phyloP scores from a whole-genome alignment of 1,284 basidiomycete species.

The Fomes fomentarius region DNA sequence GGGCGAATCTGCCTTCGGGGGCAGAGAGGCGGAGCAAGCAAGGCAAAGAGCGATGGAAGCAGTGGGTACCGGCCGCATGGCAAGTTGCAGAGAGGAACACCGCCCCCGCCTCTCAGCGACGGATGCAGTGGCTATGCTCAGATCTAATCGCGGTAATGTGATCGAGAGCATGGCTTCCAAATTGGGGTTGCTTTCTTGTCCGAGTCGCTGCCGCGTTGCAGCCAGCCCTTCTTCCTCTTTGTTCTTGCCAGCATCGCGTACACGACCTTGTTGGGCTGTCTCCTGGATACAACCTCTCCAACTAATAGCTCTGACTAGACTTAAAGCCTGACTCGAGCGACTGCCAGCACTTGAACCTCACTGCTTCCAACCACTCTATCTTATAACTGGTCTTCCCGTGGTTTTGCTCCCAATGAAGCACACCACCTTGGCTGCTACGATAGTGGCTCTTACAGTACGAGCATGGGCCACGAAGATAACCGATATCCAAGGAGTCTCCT shows the following conservation, averaged over 20 bases:
- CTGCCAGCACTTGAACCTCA: too few relatives aligned
- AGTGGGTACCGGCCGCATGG: constrained; percentile 8
- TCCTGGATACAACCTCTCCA: neutral
- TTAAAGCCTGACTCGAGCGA: neutral
- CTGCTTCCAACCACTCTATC: too few relatives aligned
- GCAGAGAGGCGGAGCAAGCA: constrained; percentile 65
- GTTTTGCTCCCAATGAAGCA: neutral
- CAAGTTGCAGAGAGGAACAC: neutral
- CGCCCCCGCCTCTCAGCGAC: neutral
- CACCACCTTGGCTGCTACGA: neutral
- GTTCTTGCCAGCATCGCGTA: neutral
- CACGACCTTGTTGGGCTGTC: neutral
- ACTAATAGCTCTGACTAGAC: neutral
- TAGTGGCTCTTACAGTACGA: neutral
- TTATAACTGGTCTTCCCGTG: too few relatives aligned
- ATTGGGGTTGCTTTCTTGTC: constrained; percentile 13
- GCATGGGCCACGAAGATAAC: constrained; percentile 34
- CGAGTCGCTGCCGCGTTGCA: constrained; percentile 9
- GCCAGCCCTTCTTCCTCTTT: constrained; percentile 13
- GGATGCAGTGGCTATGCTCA: constrained; percentile 13
- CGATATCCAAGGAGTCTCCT: constrained; percentile 58
- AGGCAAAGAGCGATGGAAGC: constrained; percentile 53
- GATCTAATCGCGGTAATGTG: constrained; percentile 10
- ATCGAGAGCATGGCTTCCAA: constrained; percentile 5
- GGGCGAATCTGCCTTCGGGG: constrained; percentile 31